Conservation (phyloP, 371 early-diverging fungal species). For the Coemansia sp. region DNA sequence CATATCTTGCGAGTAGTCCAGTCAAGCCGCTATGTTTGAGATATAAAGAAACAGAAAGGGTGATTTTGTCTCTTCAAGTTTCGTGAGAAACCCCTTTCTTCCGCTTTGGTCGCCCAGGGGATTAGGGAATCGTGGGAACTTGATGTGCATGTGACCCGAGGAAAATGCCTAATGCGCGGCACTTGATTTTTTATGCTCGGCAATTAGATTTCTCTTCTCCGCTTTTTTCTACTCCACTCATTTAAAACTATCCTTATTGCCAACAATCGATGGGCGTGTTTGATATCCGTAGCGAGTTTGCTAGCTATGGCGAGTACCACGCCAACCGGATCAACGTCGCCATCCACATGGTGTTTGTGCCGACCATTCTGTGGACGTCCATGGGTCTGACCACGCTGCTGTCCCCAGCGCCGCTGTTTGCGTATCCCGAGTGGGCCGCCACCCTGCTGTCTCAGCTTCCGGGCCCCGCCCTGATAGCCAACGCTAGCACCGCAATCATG, state of each 20-base stretch:
- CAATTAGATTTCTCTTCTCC: neutral
- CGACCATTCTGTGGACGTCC: slow-evolving; percentile 82
- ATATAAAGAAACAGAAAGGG: no score
- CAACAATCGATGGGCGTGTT: slow-evolving; percentile 48
- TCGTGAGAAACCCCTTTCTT: neutral
- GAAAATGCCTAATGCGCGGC: no score
- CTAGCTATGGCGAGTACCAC: slow-evolving; percentile 80
- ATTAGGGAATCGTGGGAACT: slow-evolving; percentile 5
- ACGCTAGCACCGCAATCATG: slow-evolving; percentile 60
- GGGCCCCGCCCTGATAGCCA: slow-evolving; percentile 53
- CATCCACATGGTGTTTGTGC: slow-evolving; percentile 91
- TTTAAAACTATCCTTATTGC: neutral
- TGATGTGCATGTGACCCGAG: neutral
- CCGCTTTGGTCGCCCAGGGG: neutral
- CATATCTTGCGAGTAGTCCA: neutral
- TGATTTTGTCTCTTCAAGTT: neutral
- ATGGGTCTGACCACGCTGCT: slow-evolving; percentile 55
- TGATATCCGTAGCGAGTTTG: slow-evolving; percentile 72
- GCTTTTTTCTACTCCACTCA: neutral
- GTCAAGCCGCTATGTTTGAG: no score
- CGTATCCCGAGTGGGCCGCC: slow-evolving; percentile 29
- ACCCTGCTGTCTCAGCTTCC: slow-evolving; percentile 30
- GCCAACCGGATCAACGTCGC: slow-evolving; percentile 73
- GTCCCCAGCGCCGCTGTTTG: slow-evolving; percentile 38
- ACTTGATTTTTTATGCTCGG: no score